Conservation (phyloP, 1,139 yeast species). For the Lodderomyces orthopsilosis region DNA sequence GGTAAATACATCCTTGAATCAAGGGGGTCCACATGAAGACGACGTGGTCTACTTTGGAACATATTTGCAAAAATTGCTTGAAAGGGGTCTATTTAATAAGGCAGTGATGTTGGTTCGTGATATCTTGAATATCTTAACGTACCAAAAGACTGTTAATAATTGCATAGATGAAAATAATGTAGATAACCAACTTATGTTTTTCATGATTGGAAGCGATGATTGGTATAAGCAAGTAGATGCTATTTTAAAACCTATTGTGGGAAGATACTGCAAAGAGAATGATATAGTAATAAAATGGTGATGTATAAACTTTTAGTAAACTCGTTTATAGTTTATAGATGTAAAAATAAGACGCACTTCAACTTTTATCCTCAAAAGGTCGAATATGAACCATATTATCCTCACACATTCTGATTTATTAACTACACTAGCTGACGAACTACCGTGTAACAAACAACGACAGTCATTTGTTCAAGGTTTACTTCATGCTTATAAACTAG, state of each 20-base stretch:
- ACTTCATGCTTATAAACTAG: constrained; percentile 41
- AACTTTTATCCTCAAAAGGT: no score
- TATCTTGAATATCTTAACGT: constrained; percentile 17
- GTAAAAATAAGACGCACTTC: neutral
- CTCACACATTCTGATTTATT: constrained; percentile 4
- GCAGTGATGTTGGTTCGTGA: constrained; percentile 21
- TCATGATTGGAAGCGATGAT: constrained; percentile 22
- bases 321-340: neutral
- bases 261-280: neutral
- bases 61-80: constrained; percentile 23
- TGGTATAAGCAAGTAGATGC: constrained; percentile 19
- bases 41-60: constrained; percentile 45
- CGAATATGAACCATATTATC: neutral
- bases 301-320: neutral
- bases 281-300: neutral
- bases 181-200: constrained; percentile 6
- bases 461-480: constrained; percentile 45
- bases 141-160: constrained; percentile 11
- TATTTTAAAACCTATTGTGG: neutral
- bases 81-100: constrained; percentile 20
- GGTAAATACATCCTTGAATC: constrained; percentile 44
- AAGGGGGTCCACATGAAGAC: constrained; percentile 56
- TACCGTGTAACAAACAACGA: constrained; percentile 54
- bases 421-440: constrained; percentile 34
- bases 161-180: constrained; percentile 1